Percentiles rank a stretch among this genome's conserved stretches.
Conservation (phyloP, 2,329 filamentous ascomycete species). For the Alternaria viburni region DNA sequence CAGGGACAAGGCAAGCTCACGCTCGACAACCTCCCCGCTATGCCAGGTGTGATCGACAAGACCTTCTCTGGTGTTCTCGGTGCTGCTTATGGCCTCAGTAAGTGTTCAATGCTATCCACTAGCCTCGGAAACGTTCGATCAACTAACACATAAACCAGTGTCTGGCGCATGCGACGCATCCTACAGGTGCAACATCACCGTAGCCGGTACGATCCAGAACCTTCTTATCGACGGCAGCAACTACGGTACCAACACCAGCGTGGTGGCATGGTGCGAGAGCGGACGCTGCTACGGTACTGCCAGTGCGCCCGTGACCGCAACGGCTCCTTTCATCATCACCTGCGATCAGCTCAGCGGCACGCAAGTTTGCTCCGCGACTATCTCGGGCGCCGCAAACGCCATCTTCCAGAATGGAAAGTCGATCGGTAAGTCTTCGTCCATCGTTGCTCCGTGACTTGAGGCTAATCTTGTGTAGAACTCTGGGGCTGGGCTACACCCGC, state of each 20-base stretch:
- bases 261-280: not conserved
- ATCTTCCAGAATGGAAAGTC: not conserved
- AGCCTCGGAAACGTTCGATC: too few relatives aligned
- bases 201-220: not conserved
- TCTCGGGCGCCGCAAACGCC: not conserved
- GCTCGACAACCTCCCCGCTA: not conserved
- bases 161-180: not conserved
- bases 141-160: not conserved
- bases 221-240: not conserved
- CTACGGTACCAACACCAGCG: not conserved
- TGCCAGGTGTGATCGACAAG: not conserved
- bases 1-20: not conserved
- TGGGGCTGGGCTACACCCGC: not conserved
- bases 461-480: not conserved
- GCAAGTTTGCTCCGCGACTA: not conserved
- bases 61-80: not conserved
- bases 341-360: not conserved
- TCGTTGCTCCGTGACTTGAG: rapidly evolving
- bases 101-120: not conserved
- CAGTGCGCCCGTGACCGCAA: not conserved
- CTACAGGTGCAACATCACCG: not conserved
- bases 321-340: not conserved
- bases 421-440: not conserved
- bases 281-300: not conserved
- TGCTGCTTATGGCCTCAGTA: not conserved